phyloP scores from a whole-genome alignment of 495 filamentous ascomycete species.

The Podospora sp. region DNA sequence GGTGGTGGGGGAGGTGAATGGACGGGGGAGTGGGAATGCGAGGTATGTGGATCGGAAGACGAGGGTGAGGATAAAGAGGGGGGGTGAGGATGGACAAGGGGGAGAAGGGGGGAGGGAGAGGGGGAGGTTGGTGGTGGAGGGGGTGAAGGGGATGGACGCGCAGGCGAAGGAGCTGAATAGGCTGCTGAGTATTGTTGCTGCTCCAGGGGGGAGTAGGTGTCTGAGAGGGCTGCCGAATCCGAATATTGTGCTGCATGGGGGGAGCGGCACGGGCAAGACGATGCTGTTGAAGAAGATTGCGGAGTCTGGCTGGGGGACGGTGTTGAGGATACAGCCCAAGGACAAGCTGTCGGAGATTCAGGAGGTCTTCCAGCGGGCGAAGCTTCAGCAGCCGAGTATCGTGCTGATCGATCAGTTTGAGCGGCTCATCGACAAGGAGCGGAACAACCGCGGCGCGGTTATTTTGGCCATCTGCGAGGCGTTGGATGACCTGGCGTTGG shows the following conservation, averaged over 20 bases:
- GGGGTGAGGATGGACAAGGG: conserved; percentile 7
- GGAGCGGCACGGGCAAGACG: conserved; percentile 82
- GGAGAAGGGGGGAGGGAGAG: conserved; percentile 17
- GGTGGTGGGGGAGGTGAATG: conserved; percentile 50
- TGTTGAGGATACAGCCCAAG: conserved; percentile 60
- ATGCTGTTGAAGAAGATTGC: conserved; percentile 68
- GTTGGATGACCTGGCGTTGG: conserved; percentile 51
- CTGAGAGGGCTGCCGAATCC: conserved; percentile 42
- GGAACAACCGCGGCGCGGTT: conserved; percentile 49
- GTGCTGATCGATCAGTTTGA: conserved; percentile 85
- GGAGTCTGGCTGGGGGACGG: conserved; percentile 67
- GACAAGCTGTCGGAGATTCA: conserved; percentile 63
- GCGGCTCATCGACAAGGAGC: conserved; percentile 67
- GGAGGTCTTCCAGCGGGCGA: conserved; percentile 72
- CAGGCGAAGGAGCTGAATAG: conserved; percentile 69
- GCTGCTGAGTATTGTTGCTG: conserved; percentile 60
- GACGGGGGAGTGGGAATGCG: conserved; percentile 39
- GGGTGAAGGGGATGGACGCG: conserved; percentile 53
- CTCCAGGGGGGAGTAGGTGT: conserved; percentile 30
- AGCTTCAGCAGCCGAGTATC: conserved; percentile 72
- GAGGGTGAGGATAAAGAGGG: conserved; percentile 34
- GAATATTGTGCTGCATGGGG: conserved; percentile 76
- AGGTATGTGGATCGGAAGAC: conserved; percentile 44
- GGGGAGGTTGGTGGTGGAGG: background rate
- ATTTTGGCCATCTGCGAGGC: conserved; percentile 54